A percentile compares a stretch with the other conserved stretches of the same genome.
Conservation (phyloP, 192 early-diverging fungal genomes). For the Geranomyces michiganensis region DNA sequence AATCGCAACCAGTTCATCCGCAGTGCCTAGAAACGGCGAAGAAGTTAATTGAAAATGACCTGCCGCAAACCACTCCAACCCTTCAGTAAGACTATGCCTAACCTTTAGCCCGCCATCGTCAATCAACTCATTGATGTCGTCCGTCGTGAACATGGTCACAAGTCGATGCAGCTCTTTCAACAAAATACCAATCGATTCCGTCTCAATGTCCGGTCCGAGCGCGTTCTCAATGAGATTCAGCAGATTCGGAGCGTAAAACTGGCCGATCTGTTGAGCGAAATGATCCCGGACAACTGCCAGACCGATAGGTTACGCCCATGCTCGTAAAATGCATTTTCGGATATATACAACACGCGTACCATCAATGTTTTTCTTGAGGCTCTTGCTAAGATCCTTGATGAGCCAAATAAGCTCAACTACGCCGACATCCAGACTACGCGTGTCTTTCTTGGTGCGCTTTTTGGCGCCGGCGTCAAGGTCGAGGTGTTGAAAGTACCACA, state of each 20-base stretch:
- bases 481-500: constrained; percentile 45
- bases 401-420: constrained; percentile 39
- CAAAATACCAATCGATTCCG: constrained; percentile 20
- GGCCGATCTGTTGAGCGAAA: constrained; percentile 23
- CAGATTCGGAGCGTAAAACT: constrained; percentile 30
- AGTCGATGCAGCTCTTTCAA: constrained; percentile 17
- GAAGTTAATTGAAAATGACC: not conserved
- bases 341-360: constrained; percentile 1
- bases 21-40: constrained; percentile 7
- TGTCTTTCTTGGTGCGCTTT: constrained; percentile 13
- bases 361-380: constrained; percentile 15
- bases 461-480: constrained; percentile 34
- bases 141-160: constrained; percentile 23
- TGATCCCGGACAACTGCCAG: constrained; percentile 25
- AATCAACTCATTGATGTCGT: constrained; percentile 19
- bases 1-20: constrained; percentile 41
- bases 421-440: constrained; percentile 22
- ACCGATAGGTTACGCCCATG: not conserved
- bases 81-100: not conserved
- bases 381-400: constrained; percentile 23
- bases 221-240: constrained; percentile 23
- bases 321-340: not conserved
- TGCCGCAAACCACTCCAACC: not conserved
- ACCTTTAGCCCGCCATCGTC: constrained; percentile 17
- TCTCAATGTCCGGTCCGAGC: constrained; percentile 6